Conservation (phyloP, 2,329 filamentous ascomycete genomes). For the Talaromyces sp. region DNA sequence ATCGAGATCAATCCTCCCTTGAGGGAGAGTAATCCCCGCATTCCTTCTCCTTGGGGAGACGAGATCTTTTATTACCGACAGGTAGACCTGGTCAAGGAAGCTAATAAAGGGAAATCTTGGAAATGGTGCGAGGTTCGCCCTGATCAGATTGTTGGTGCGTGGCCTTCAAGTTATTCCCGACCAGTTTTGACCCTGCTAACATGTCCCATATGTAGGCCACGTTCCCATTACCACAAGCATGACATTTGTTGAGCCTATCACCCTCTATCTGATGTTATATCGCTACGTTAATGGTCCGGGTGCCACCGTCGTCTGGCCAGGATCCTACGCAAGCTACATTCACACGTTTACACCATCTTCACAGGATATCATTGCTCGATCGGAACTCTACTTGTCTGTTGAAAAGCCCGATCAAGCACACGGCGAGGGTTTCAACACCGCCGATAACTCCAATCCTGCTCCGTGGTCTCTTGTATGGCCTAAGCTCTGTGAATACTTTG, state of each 20-base stretch:
- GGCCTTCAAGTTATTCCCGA: not conserved
- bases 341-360: constrained; percentile 40
- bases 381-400: constrained; percentile 30
- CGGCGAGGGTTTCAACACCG: constrained; percentile 10
- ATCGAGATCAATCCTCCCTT: constrained; percentile 32
- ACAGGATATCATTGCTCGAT: constrained; percentile 34
- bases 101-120: constrained; percentile 45
- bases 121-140: constrained; percentile 50
- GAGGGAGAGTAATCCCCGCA: constrained; percentile 43
- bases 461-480: constrained; percentile 6
- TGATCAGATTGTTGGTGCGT: constrained; percentile 42
- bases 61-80: constrained; percentile 54
- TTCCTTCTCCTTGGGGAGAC: constrained; percentile 46
- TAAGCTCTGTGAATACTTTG: constrained; percentile 6
- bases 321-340: constrained; percentile 36
- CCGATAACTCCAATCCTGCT: not conserved
- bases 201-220: constrained; percentile 34
- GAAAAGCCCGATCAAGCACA: constrained; percentile 16
- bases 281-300: constrained; percentile 40
- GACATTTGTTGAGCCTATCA: constrained; percentile 42
- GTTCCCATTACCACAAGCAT: constrained; percentile 38
- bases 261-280: constrained; percentile 43
- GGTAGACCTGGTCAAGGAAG: constrained; percentile 42
- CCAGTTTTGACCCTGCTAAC: not conserved
- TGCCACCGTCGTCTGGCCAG: constrained; percentile 41